Conservation (phyloP, 129 eudicot genomes). For the Ambrosia artemisiifolia region DNA sequence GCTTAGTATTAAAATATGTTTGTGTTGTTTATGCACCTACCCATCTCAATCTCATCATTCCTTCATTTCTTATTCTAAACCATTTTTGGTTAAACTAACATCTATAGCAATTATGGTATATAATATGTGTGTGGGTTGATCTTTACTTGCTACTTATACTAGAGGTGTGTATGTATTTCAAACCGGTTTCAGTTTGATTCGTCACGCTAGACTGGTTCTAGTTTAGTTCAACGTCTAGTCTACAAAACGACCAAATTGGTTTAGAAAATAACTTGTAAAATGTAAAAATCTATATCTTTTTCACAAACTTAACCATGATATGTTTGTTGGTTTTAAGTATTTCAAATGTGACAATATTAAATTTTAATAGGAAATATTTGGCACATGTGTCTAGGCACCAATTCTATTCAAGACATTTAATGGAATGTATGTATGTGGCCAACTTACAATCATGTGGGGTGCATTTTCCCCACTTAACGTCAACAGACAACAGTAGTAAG, state of each 20-base stretch:
- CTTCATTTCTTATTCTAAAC: not conserved
- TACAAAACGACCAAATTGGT: too few species aligned
- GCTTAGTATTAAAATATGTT: conserved; percentile 26
- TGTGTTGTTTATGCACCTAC: conserved; percentile 22
- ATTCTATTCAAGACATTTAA: conserved; percentile 16
- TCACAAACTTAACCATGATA: not conserved
- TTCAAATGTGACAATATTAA: not conserved
- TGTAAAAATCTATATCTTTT: too few species aligned
- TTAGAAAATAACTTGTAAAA: too few species aligned
- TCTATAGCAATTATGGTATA: not conserved
- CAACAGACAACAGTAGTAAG: conserved; percentile 17
- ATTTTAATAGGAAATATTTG: not conserved
- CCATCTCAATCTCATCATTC: conserved; percentile 18
- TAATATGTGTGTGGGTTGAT: not conserved
- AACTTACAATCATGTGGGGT: conserved; percentile 31
- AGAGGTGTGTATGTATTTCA: too few species aligned
- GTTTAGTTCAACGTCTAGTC: too few species aligned
- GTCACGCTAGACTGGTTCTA: too few species aligned
- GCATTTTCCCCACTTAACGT: conserved; percentile 26
- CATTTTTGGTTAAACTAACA: conserved; percentile 11
- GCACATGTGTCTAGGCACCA: conserved; percentile 19
- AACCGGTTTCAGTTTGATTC: too few species aligned
- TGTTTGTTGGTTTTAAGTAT: not conserved
- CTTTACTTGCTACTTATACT: not conserved
- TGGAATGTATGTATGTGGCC: conserved; percentile 28